Conservation (phyloP, 2,329 filamentous ascomycete genomes). For the Aspergillus bombycis region DNA sequence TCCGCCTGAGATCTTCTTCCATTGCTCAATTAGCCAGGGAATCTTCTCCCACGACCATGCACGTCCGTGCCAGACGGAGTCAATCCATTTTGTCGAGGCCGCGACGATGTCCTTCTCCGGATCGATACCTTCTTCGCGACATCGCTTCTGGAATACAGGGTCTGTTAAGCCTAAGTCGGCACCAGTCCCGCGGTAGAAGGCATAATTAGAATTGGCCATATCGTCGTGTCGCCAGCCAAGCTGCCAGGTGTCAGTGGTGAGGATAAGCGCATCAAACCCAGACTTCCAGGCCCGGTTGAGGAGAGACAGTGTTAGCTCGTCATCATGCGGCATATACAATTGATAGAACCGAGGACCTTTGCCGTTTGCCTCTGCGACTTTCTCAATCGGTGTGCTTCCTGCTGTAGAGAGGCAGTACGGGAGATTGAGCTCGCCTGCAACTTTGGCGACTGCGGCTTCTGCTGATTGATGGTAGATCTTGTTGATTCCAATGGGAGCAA, state of each 20-base stretch:
- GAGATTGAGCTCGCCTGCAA: slow-evolving; percentile 62
- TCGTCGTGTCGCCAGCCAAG: slow-evolving; percentile 65
- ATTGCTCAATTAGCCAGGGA: slow-evolving; percentile 63
- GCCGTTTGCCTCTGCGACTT: slow-evolving; percentile 60
- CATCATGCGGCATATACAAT: slow-evolving; percentile 66
- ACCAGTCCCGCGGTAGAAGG: slow-evolving; percentile 64
- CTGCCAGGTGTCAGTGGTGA: slow-evolving; percentile 68
- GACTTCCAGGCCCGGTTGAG: slow-evolving; percentile 57
- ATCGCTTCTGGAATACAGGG: slow-evolving; percentile 60
- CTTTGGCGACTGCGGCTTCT: slow-evolving; percentile 63
- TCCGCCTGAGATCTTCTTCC: slow-evolving; percentile 58
- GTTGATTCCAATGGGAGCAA: slow-evolving; percentile 68
- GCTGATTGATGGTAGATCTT: slow-evolving; percentile 64
- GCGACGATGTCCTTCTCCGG: slow-evolving; percentile 54
- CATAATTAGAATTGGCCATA: slow-evolving; percentile 60
- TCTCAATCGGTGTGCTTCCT: slow-evolving; percentile 59
- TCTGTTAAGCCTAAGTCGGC: slow-evolving; percentile 61
- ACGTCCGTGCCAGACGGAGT: slow-evolving; percentile 66
- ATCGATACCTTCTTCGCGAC: slow-evolving; percentile 58
- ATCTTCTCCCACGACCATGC: slow-evolving; percentile 69
- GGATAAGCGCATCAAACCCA: slow-evolving; percentile 61
- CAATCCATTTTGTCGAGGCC: slow-evolving; percentile 65
- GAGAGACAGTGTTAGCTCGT: slow-evolving; percentile 60
- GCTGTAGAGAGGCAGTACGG: slow-evolving; percentile 65
- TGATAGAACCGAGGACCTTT: slow-evolving; percentile 61